phyloP scores from a whole-genome alignment of 2,329 filamentous ascomycete species.

The Colletotrichum brevisporum region DNA sequence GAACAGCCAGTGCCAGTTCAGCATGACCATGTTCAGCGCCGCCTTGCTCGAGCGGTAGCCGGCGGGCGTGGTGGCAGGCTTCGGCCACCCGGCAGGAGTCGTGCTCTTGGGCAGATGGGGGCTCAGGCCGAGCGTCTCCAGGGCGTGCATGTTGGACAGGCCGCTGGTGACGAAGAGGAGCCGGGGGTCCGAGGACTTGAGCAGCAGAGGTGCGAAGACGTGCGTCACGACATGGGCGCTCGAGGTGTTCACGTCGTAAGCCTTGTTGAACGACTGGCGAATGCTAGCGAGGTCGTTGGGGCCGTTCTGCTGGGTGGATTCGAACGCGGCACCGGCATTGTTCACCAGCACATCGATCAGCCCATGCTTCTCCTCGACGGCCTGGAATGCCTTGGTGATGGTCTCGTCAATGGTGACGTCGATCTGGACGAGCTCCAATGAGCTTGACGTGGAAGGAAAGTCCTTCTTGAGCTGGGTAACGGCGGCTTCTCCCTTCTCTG shows the following conservation, averaged over 20 bases:
- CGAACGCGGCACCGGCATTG: slow-evolving; percentile 45
- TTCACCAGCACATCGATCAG: slow-evolving; percentile 53
- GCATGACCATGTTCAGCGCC: slow-evolving; percentile 65
- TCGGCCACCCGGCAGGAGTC: slow-evolving; percentile 60
- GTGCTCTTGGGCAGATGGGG: slow-evolving; percentile 50
- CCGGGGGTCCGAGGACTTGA: slow-evolving; percentile 58
- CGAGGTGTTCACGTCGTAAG: slow-evolving; percentile 66
- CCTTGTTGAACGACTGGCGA: slow-evolving; percentile 59
- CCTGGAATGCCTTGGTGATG: slow-evolving; percentile 47
- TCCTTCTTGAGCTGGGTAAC: slow-evolving; percentile 57
- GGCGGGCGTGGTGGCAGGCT: slow-evolving; percentile 49
- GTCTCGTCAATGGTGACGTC: slow-evolving; percentile 68
- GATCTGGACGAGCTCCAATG: slow-evolving; percentile 62
- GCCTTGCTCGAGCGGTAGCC: slow-evolving; percentile 59
- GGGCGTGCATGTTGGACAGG: slow-evolving; percentile 51
- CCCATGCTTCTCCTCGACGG: slow-evolving; percentile 46
- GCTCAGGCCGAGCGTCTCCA: slow-evolving; percentile 42
- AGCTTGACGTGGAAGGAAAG: slow-evolving; percentile 55
- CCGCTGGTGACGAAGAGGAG: slow-evolving; percentile 64
- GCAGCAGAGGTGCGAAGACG: slow-evolving; percentile 50
- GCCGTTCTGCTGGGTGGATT: slow-evolving; percentile 51
- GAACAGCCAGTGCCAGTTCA: slow-evolving; percentile 57
- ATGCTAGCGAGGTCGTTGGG: slow-evolving; percentile 41
- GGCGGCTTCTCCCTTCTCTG: slow-evolving; percentile 65
- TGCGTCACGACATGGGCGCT: slow-evolving; percentile 57